Evolutionary conservation across 345 rosid species (phyloP).

Genomic region (Linum tenue): DNA sequence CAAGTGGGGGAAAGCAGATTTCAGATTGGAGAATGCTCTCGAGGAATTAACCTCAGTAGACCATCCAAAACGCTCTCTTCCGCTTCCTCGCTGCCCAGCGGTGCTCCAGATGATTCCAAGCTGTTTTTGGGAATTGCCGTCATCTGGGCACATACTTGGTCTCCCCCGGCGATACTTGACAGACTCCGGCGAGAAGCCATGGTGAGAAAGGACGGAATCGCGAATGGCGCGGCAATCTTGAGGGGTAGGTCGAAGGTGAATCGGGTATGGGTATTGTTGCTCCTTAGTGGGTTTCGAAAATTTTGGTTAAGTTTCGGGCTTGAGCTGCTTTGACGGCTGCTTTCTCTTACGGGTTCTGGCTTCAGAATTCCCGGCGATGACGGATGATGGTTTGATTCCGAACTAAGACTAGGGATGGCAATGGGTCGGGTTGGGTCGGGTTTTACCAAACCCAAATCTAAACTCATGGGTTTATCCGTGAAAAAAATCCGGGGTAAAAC

Average conservation of each 20-base stretch:
- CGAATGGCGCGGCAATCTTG: slow-evolving; percentile 45
- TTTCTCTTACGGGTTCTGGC: slow-evolving; percentile 33
- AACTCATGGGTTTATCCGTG: no score
- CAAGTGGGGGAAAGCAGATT: slow-evolving; percentile 52
- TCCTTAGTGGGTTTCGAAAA: no score
- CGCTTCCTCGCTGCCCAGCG: slow-evolving; percentile 12
- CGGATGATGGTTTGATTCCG: no score
- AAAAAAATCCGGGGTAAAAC: no score
- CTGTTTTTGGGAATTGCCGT: neutral
- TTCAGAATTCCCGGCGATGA: neutral
- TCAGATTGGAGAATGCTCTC: slow-evolving; percentile 72
- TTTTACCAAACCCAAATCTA: no score
- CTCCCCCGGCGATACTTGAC: slow-evolving; percentile 51
- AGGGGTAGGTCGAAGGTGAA: slow-evolving; percentile 35
- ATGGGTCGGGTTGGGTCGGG: no score
- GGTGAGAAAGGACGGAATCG: slow-evolving; percentile 43
- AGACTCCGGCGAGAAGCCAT: slow-evolving; percentile 56
- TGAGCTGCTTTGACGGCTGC: no score
- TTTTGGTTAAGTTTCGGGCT: no score
- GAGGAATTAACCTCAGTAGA: slow-evolving; percentile 58
- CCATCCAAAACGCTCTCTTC: slow-evolving; percentile 77
- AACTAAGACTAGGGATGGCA: no score
- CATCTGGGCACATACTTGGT: slow-evolving; percentile 10
- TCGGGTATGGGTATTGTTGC: no score
- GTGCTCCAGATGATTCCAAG: slow-evolving; percentile 10